Percentiles rank a stretch among this genome's conserved stretches.
These are phyloP conservation scores for Pichia sp. DNA, from an alignment of 1,139 yeast genomes.

Conservation along the genomic window DNA sequence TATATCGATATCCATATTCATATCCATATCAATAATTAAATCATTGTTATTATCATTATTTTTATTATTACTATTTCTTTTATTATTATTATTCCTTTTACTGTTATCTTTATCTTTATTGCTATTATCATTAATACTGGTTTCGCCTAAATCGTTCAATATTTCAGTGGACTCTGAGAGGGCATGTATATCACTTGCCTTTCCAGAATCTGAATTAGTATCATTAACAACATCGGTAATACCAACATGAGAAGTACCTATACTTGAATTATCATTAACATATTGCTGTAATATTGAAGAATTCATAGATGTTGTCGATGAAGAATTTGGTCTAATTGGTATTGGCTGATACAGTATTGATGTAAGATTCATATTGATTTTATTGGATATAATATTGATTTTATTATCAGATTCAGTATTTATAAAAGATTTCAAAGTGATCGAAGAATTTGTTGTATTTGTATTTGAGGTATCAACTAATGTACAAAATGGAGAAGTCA, in stretches of 20 bases:
- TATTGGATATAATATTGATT: constrained; percentile 1
- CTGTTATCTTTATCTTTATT: neutral
- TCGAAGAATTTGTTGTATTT: neutral
- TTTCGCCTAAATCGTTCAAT: neutral
- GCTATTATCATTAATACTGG: no score
- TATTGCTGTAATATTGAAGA: constrained; percentile 9
- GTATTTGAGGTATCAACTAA: constrained; percentile 1
- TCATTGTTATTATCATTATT: neutral
- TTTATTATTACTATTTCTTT: neutral
- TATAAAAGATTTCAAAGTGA: constrained; percentile 6
- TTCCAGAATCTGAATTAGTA: neutral
- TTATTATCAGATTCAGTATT: constrained; percentile 31
- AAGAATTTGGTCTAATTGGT: constrained; percentile 12
- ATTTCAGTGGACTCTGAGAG: constrained; percentile 5
- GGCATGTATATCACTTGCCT: constrained; percentile 3
- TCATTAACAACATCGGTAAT: neutral
- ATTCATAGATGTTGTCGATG: constrained; percentile 8
- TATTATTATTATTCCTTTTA: neutral
- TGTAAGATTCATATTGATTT: constrained; percentile 23
- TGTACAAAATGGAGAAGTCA: constrained; percentile 14
- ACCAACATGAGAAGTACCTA: constrained; percentile 3
- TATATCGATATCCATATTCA: neutral
- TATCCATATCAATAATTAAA: neutral
- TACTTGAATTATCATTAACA: constrained; percentile 1
- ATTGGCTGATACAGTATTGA: constrained; percentile 13